Percentiles rank a stretch among this genome's conserved stretches.
These are phyloP conservation scores for Ophiosphaerella herpotricha DNA, from an alignment of 2,329 filamentous ascomycete genomes.

Conservation along the genomic window DNA sequence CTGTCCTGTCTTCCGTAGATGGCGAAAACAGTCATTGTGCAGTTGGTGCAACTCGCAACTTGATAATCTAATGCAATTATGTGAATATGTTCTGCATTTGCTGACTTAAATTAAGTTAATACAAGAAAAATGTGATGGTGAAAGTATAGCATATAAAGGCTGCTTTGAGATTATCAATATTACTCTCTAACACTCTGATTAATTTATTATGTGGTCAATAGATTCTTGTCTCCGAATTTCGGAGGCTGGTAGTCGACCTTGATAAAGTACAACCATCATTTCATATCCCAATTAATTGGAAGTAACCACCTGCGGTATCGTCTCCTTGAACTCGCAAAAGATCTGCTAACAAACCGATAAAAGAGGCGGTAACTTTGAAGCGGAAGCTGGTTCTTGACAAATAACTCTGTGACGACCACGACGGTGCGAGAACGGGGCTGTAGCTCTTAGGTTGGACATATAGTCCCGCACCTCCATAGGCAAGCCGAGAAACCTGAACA, in stretches of 20 bases:
- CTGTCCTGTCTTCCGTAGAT: slow-evolving; percentile 22
- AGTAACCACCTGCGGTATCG: slow-evolving; percentile 32
- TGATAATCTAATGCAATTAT: too few relatives aligned
- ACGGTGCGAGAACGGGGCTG: slow-evolving; percentile 31
- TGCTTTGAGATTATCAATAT: too few relatives aligned
- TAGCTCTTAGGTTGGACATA: slow-evolving; percentile 32
- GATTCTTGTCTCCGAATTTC: background rate
- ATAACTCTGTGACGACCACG: slow-evolving; percentile 34
- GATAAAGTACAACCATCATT: slow-evolving; percentile 34
- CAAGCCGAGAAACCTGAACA: slow-evolving; percentile 38
- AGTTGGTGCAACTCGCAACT: background rate
- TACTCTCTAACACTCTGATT: too few relatives aligned
- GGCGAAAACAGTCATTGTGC: background rate
- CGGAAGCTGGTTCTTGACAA: slow-evolving; percentile 34
- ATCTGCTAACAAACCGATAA: slow-evolving; percentile 29
- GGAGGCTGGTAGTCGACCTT: slow-evolving; percentile 24
- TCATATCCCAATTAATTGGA: slow-evolving; percentile 32
- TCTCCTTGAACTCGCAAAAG: slow-evolving; percentile 31
- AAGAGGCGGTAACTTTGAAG: slow-evolving; percentile 35
- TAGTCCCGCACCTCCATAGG: slow-evolving; percentile 35
- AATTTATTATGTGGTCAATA: background rate
- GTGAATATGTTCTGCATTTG: too few relatives aligned
- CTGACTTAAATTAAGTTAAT: too few relatives aligned
- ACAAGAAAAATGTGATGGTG: too few relatives aligned
- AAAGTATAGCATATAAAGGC: too few relatives aligned